Evolutionary conservation across 805 yeast species (phyloP), one percentile per base, ranked within the genome.

Genomic region (Teunomyces lycoperdinae): DNA sequence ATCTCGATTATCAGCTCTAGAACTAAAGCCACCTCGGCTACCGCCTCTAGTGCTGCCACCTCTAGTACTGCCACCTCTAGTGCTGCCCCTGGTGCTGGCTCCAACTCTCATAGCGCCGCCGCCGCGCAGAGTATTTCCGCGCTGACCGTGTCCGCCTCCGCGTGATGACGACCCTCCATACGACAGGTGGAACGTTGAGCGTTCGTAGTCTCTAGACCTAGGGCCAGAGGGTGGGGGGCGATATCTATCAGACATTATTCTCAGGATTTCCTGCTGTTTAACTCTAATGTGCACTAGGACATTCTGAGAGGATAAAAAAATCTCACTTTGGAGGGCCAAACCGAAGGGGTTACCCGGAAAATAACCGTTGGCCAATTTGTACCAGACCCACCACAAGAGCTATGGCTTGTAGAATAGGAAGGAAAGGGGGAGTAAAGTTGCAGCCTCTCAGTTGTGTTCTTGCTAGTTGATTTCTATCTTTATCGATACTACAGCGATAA

Each of bases 181-280:
- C 17, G 45, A 27, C 16, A 35, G n/a, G 10, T 27, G 45, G 4
- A 31, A 16, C 5, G 34, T 34, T 10, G 43, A 32, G 20, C 53
- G 33, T 16, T 50, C 45, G 36, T 44, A 52, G 40, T 53, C 58
- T 20, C 51, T 47, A 11, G 63, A 56, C 44, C 58, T 63, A 4
- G 70, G 66, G 2, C 65, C 66, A 17, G 55, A 48, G 17, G 67
- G 66, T 29, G 62, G 57, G 16, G 60, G 65, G 55, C 70, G 66
- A 48, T 64, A 64, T 46, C 68, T 59, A 36, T 67, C 73, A 30
- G 71, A 65, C 73, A 68, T 68, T n/a, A 26, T 38, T 32, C 26
- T 9, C 27, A 26, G 14, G 14, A 26, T 38, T 38, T 20, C 14
- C 17, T 38, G 17, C 30, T 38, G 11, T 26, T 20, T 20, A 38